Evolutionary conservation across 192 early-diverging fungal genomes (phyloP).

Genomic region (Podila horticola): DNA sequence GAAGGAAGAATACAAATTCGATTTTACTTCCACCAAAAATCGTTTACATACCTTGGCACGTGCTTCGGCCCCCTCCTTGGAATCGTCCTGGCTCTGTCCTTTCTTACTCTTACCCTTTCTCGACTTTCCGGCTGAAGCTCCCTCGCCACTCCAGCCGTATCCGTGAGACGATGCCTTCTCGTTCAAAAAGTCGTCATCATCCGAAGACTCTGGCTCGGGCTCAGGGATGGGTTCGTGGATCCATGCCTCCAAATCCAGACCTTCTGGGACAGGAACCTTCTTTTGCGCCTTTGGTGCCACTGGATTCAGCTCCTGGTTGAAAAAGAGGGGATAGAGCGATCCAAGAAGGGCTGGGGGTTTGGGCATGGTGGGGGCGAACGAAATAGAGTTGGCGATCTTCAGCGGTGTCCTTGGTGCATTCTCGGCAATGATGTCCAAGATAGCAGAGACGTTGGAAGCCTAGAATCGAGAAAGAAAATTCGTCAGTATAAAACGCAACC

Average conservation of each 20-base stretch:
- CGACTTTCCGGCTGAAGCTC: slow-evolving; percentile 31
- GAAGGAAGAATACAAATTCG: too few species aligned
- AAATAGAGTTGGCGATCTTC: slow-evolving; percentile 46
- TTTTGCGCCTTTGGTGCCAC: slow-evolving; percentile 91
- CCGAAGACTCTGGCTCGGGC: slow-evolving; percentile 61
- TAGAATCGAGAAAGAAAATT: slow-evolving; percentile 13
- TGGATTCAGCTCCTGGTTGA: slow-evolving; percentile 88
- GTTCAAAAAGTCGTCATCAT: slow-evolving; percentile 38
- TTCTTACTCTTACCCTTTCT: slow-evolving; percentile 43
- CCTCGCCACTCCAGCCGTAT: slow-evolving; percentile 51
- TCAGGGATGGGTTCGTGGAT: slow-evolving; percentile 80
- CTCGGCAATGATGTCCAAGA: slow-evolving; percentile 61
- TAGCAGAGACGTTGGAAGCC: slow-evolving; percentile 60
- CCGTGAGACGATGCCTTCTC: slow-evolving; percentile 35
- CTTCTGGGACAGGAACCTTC: slow-evolving; percentile 89
- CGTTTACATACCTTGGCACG: slow-evolving; percentile 46
- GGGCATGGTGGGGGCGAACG: slow-evolving; percentile 32
- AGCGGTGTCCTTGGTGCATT: slow-evolving; percentile 37
- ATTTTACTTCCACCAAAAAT: background rate
- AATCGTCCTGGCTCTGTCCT: slow-evolving; percentile 37
- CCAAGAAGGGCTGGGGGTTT: slow-evolving; percentile 61
- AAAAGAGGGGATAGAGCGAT: slow-evolving; percentile 74
- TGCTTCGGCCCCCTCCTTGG: slow-evolving; percentile 58
- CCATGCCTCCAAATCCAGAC: slow-evolving; percentile 84
- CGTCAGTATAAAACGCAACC: slow-evolving; percentile 13